These are phyloP conservation scores for Rubia yunnanensis DNA, from an alignment of 257 asterid species.

Conservation along the genomic window DNA sequence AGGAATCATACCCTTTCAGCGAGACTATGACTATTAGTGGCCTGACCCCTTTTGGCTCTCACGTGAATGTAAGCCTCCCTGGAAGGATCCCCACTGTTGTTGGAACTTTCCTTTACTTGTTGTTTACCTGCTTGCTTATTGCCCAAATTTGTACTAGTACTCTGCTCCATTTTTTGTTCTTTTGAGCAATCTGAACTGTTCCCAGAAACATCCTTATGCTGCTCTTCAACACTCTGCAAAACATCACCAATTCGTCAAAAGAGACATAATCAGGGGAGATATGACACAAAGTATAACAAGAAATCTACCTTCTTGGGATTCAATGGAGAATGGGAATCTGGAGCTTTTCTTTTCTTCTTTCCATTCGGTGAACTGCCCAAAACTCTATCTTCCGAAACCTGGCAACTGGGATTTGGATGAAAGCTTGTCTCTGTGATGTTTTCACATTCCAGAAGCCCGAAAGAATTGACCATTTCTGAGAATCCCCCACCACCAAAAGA, in stretches of 20 bases:
- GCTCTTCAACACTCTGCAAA: conserved; percentile 44
- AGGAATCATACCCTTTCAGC: conserved; percentile 71
- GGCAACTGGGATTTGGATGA: conserved; percentile 27
- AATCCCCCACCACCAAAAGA: conserved; percentile 52
- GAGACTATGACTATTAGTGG: conserved; percentile 94
- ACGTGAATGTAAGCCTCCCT: conserved; percentile 74
- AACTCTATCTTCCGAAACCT: conserved; percentile 28
- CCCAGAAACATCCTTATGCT: conserved; percentile 38
- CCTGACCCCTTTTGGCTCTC: conserved; percentile 91
- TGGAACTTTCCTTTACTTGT: conserved; percentile 42
- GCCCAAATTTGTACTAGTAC: conserved; percentile 21
- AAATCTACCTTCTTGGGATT: conserved; percentile 30
- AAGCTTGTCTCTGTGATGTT: conserved; percentile 22
- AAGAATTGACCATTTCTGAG: conserved; percentile 46
- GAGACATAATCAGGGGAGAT: neutral
- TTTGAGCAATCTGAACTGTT: conserved; percentile 38
- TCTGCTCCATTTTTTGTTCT: conserved; percentile 36
- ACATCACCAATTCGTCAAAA: conserved; percentile 1
- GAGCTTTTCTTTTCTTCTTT: conserved; percentile 54
- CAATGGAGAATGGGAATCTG: conserved; percentile 25
- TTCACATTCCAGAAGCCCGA: conserved; percentile 30
- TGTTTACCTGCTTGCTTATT: conserved; percentile 46
- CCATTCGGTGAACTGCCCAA: conserved; percentile 41
- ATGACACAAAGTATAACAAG: neutral
- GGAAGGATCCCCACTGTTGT: conserved; percentile 42